Evolutionary conservation across 768 basidiomycete genomes (phyloP).

Genomic region (Boletus fagicola): DNA sequence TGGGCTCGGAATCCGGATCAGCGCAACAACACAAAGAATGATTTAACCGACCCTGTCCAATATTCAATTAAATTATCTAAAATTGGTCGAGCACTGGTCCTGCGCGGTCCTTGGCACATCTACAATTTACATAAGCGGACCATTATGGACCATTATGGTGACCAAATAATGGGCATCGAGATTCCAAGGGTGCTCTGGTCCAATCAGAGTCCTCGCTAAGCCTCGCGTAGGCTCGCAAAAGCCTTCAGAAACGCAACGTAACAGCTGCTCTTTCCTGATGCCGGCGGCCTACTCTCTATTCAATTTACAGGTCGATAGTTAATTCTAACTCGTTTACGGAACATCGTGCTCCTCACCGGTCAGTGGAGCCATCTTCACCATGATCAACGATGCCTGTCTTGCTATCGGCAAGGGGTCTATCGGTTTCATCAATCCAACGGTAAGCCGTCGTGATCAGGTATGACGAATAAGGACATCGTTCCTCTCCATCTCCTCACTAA

Average conservation of each 20-base stretch:
- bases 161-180: too few species aligned
- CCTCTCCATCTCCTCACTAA: not conserved
- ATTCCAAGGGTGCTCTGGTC: too few species aligned
- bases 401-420: constrained; percentile 32
- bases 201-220: too few species aligned
- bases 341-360: constrained; percentile 36
- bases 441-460: not conserved
- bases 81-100: too few species aligned
- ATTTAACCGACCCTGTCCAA: not conserved
- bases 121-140: too few species aligned
- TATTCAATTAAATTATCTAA: not conserved
- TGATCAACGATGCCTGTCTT: constrained; percentile 41
- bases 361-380: constrained; percentile 34
- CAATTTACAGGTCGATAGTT: constrained; percentile 24
- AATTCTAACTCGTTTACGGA: constrained; percentile 26
- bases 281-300: too few species aligned
- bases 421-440: constrained; percentile 10
- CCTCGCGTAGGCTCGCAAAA: too few species aligned
- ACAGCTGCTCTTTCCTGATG: too few species aligned
- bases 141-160: too few species aligned
- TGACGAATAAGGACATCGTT: not conserved
- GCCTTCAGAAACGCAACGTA: too few species aligned
- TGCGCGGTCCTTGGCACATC: too few species aligned
- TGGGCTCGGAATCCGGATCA: not conserved
- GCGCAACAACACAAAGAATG: not conserved